Evolutionary conservation across 78 protist species (phyloP).

Genomic region (Capsaspora owczarzaki): DNA sequence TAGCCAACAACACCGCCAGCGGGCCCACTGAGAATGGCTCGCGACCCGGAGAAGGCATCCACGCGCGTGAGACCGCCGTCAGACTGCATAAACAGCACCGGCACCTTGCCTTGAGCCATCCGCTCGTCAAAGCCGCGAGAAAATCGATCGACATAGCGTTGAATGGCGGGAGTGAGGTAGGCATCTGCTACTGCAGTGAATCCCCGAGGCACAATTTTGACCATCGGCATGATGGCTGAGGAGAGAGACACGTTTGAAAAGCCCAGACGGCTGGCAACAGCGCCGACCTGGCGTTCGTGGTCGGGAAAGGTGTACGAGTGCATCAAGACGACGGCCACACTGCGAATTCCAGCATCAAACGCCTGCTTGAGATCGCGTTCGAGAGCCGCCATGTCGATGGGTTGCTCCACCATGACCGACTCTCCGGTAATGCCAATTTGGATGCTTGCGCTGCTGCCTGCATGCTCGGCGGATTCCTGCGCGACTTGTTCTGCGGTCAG

Average conservation of each 20-base stretch:
- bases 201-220: constrained; percentile 80
- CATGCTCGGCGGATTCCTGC: background rate
- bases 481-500: too few relatives aligned
- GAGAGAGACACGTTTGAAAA: constrained; percentile 75
- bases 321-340: constrained; percentile 73
- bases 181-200: constrained; percentile 90
- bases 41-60: constrained; percentile 58
- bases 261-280: constrained; percentile 69
- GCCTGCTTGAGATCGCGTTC: constrained; percentile 1
- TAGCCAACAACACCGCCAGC: constrained; percentile 95
- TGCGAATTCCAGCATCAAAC: constrained; percentile 30
- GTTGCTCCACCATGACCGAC: background rate
- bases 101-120: constrained; percentile 41
- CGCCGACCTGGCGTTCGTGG: constrained; percentile 75
- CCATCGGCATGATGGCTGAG: constrained; percentile 64
- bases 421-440: constrained; percentile 27
- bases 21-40: constrained; percentile 88
- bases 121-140: constrained; percentile 53
- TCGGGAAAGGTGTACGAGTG: constrained; percentile 68
- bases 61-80: constrained; percentile 90
- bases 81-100: constrained; percentile 81
- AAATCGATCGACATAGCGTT: constrained; percentile 48
- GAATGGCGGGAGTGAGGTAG: constrained; percentile 87
- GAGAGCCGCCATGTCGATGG: background rate
- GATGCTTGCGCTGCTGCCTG: background rate